phyloP scores from a whole-genome alignment of 306 rosid species.

The Cyclanthera cordifolia region DNA sequence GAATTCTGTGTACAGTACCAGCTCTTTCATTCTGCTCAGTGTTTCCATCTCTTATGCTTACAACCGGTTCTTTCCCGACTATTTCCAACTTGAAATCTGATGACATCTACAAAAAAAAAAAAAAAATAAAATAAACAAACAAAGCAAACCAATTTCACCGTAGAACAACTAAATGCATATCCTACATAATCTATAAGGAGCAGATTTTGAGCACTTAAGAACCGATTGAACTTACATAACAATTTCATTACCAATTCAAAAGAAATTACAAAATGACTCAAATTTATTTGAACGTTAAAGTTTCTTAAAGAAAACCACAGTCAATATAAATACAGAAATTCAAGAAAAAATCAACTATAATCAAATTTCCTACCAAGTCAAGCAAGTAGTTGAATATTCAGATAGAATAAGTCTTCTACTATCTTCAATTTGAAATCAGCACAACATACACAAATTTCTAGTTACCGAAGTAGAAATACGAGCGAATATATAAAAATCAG shows the following conservation, averaged over 20 bases:
- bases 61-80: constrained; percentile 10
- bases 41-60: constrained; percentile 22
- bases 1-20: constrained; percentile 18
- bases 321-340: neutral
- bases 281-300: neutral
- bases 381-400: neutral
- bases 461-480: neutral
- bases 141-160: neutral
- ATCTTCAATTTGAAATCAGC: neutral
- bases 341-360: neutral
- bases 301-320: neutral
- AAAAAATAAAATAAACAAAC: too few relatives aligned
- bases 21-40: constrained; percentile 13
- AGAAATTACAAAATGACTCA: neutral
- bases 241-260: neutral
- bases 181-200: neutral
- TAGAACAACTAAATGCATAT: neutral
- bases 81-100: constrained; percentile 41
- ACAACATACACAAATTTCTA: neutral
- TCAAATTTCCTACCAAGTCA: neutral
- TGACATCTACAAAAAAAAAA: constrained; percentile 31
- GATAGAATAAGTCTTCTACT: neutral
- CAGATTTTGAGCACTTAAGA: neutral
- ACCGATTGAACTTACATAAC: neutral
- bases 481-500: neutral